Percentiles rank a stretch among this genome's conserved stretches.
Evolutionary conservation across 2,329 filamentous ascomycete species (phyloP).

Genomic region (Westerdykella ornata): DNA sequence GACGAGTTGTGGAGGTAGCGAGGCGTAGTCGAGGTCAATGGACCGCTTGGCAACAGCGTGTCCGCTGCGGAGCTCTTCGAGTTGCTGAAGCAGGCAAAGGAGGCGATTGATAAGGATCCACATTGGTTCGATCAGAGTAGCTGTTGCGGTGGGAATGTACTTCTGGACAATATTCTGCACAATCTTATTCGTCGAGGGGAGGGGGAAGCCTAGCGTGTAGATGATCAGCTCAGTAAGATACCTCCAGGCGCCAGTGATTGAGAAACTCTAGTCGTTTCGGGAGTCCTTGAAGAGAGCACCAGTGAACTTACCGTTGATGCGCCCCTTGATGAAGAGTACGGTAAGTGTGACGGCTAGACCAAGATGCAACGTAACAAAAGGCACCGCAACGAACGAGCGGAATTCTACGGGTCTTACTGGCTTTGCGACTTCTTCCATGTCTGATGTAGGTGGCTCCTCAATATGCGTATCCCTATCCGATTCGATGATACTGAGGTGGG

Average conservation of each 20-base stretch:
- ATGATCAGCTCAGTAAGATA: background rate
- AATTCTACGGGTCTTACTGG: constrained; percentile 21
- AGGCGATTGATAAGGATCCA: constrained; percentile 52
- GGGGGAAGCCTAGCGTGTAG: constrained; percentile 25
- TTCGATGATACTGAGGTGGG: constrained; percentile 1
- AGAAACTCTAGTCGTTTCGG: background rate
- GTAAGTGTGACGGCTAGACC: constrained; percentile 10
- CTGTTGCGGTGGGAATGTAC: constrained; percentile 51
- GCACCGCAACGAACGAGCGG: constrained; percentile 9
- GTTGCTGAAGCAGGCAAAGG: constrained; percentile 50
- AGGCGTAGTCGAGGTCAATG: constrained; percentile 46
- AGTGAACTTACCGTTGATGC: constrained; percentile 9
- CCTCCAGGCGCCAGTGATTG: background rate
- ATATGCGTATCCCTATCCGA: background rate
- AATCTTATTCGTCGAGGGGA: constrained; percentile 33
- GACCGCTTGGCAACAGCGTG: constrained; percentile 28
- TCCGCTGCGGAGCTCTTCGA: constrained; percentile 45
- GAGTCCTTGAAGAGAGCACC: background rate
- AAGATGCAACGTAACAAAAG: constrained; percentile 14
- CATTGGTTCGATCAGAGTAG: constrained; percentile 52
- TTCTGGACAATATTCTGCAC: constrained; percentile 40
- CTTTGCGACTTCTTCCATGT: constrained; percentile 9
- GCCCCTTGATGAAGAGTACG: constrained; percentile 13
- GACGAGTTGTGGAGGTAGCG: constrained; percentile 50
- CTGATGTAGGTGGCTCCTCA: background rate